A percentile compares a stretch with the other conserved stretches of the same genome.
Conservation (phyloP, 768 basidiomycete genomes). For the Rhodotorula taiwanensis region DNA sequence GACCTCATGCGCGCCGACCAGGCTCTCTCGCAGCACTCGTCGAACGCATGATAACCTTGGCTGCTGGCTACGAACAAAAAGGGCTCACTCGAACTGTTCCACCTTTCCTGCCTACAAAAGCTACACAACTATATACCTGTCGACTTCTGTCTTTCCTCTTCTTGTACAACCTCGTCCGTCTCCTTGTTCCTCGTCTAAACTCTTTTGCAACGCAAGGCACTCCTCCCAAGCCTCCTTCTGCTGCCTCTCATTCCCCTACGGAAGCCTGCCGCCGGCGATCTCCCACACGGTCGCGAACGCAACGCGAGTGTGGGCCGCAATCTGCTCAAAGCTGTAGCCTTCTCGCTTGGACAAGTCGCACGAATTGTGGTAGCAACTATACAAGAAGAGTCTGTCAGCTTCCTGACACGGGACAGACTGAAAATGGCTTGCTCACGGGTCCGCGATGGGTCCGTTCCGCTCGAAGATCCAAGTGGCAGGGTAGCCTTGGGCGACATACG, state of each 20-base stretch:
- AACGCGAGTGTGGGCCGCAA: slow-evolving; percentile 38
- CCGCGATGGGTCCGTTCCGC: slow-evolving; percentile 40
- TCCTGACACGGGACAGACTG: neutral
- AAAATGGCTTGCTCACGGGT: slow-evolving; percentile 2
- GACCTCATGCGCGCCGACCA: slow-evolving; percentile 83
- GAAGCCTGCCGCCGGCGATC: slow-evolving; percentile 9
- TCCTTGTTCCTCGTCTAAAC: too few species aligned
- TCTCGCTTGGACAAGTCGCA: slow-evolving; percentile 34
- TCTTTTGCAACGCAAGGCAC: too few species aligned
- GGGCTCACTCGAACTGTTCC: too few species aligned
- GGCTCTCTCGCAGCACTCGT: slow-evolving; percentile 52
- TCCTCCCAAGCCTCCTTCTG: too few species aligned
- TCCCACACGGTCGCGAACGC: slow-evolving; percentile 38
- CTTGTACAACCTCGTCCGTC: too few species aligned
- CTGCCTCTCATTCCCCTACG: too few species aligned
- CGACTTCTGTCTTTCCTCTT: too few species aligned
- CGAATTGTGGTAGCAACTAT: slow-evolving; percentile 39
- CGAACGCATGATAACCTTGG: too few species aligned
- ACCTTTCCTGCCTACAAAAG: too few species aligned
- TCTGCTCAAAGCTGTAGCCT: slow-evolving; percentile 39
- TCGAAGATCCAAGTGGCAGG: slow-evolving; percentile 29
- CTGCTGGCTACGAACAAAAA: too few species aligned
- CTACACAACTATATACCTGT: too few species aligned
- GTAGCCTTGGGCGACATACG: slow-evolving; percentile 8
- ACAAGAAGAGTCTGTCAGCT: neutral